Conservation (phyloP, 2,329 filamentous ascomycete species). For the Fusarium poae region DNA sequence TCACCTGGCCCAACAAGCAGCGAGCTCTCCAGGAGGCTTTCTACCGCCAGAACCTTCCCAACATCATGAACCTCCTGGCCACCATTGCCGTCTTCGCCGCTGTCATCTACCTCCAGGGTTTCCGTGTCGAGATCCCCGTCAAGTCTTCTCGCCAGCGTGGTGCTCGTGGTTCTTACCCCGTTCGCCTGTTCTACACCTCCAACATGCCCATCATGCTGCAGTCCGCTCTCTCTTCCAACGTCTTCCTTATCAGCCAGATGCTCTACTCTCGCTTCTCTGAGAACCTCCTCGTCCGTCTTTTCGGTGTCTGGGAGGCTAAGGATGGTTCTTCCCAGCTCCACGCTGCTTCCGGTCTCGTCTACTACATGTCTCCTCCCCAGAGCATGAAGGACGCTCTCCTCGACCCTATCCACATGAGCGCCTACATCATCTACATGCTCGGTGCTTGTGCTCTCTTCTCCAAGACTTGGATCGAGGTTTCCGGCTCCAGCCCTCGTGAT, state of each 20-base stretch:
- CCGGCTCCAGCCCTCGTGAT: conserved; percentile 95
- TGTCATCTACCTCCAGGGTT: conserved; percentile 99
- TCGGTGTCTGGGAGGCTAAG: conserved; percentile 98
- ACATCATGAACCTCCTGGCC: conserved; percentile 98
- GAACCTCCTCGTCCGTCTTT: conserved; percentile 96
- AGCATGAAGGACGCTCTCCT: conserved; percentile 98
- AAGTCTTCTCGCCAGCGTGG: conserved; percentile 99
- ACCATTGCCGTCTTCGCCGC: conserved; percentile 94
- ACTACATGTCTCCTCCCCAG: conserved; percentile 99
- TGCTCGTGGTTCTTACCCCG: conserved; percentile 96
- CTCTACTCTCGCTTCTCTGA: conserved; percentile 99
- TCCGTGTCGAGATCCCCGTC: conserved; percentile 99
- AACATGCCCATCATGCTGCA: conserved; percentile 99
- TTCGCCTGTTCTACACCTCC: conserved; percentile 99
- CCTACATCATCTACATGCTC: conserved; percentile 98
- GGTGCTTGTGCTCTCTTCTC: conserved; percentile 98
- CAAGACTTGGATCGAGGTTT: conserved; percentile 99
- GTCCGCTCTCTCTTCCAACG: conserved; percentile 97
- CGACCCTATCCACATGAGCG: conserved; percentile 94
- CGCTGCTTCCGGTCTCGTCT: conserved; percentile 91
- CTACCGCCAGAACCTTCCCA: conserved; percentile 99
- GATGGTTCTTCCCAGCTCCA: conserved; percentile 97
- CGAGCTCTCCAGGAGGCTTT: conserved; percentile 98
- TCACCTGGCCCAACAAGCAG: conserved; percentile 99
- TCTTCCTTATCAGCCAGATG: conserved; percentile 99